Evolutionary conservation across 2,329 filamentous ascomycete species (phyloP).

Genomic region (Coniella vitis): DNA sequence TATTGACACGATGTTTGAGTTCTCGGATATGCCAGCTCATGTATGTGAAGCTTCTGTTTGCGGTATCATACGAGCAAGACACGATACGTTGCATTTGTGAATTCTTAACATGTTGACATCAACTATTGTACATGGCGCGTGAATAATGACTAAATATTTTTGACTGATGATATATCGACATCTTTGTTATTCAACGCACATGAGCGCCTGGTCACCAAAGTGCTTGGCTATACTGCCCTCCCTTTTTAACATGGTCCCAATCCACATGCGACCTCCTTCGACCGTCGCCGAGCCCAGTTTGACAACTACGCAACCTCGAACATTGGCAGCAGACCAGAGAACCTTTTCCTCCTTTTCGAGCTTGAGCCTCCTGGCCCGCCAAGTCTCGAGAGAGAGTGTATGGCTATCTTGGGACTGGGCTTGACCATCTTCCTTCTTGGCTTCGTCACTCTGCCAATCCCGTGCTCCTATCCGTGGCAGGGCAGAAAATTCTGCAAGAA

Average conservation of each 20-base stretch:
- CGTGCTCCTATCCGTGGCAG: slow-evolving; percentile 77
- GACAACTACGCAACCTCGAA: slow-evolving; percentile 79
- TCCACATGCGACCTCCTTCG: slow-evolving; percentile 74
- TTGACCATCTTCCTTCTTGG: slow-evolving; percentile 30
- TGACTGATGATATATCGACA: no score
- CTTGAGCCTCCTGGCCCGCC: slow-evolving; percentile 48
- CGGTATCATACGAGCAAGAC: no score
- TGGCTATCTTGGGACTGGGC: slow-evolving; percentile 28
- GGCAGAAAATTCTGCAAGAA: slow-evolving; percentile 69
- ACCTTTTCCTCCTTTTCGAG: slow-evolving; percentile 55
- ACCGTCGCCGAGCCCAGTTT: slow-evolving; percentile 83
- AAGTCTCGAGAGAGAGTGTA: slow-evolving; percentile 39
- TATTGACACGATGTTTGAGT: background rate
- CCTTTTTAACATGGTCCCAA: slow-evolving; percentile 64
- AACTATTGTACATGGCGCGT: no score
- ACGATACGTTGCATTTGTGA: no score
- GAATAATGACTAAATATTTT: no score
- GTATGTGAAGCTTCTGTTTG: background rate
- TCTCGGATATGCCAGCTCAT: background rate
- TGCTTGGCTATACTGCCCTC: slow-evolving; percentile 64
- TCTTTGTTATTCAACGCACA: slow-evolving; percentile 58
- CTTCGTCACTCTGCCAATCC: slow-evolving; percentile 59
- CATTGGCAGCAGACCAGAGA: slow-evolving; percentile 74
- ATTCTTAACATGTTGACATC: no score
- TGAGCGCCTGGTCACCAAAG: slow-evolving; percentile 75